Evolutionary conservation across 441 rosid species (phyloP), one percentile per base, ranked within the genome.

Genomic region (Capsella rubella): DNA sequence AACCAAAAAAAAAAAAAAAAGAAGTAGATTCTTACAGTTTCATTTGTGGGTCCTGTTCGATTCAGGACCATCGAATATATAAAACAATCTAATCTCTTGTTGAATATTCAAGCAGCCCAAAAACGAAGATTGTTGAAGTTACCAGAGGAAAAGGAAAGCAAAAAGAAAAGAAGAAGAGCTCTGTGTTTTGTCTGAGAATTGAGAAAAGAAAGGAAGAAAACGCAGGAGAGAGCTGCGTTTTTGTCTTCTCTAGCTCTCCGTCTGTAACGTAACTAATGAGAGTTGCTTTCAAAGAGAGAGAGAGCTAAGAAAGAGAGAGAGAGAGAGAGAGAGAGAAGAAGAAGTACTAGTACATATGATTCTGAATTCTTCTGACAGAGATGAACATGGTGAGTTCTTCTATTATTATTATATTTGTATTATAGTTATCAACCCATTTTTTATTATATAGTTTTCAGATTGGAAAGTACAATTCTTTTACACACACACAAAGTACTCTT

Each of bases 1-100:
- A n/a, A 21, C 2, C 8, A 34, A 34, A 8, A 7, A 32, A 1
- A 34, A 5, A 7, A 6, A 1, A 2, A 8, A 8, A 35, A 8
- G 18, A 57, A 39, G 43, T 5, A 50, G 14, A 56, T 3, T 42
- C 59, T 51, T 34, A 62, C 40, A 42, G 63, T 69, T 21, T 21
- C 3, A 12, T 28, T 0, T 2, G 80, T 70, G 80, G 80, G 80
- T 76, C 76, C 56, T 55, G 56, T 57, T 77, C 9, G 61, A 65
- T 50, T 70, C 57, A 64, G 63, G 43, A 77, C 80, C 79, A 76
- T 63, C 5, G 63, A 60, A 39, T 49, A 6, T 13, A 14, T 0
- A 9, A 8, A 59, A 39, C 0, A 39, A 12, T 39, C 18, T 63
- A 8, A 21, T 21, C 25, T 21, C 25, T 21, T 1, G 25, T 21